Conservation (phyloP, 768 basidiomycete genomes). For the Russula dissimulans region DNA sequence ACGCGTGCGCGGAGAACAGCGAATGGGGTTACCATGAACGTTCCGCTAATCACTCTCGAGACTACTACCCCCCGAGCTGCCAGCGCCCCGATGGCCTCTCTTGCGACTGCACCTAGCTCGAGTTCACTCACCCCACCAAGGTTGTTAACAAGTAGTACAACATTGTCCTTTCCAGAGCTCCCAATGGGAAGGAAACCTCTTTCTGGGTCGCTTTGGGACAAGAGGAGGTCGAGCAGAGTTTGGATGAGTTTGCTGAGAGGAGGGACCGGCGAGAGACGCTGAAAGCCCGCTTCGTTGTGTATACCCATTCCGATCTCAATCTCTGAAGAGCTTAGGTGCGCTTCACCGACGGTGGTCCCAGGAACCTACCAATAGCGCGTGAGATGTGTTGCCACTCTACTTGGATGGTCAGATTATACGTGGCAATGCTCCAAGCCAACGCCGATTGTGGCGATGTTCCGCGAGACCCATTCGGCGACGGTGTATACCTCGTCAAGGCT, state of each 20-base stretch:
- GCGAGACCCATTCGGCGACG: constrained; percentile 55
- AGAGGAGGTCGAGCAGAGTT: constrained; percentile 61
- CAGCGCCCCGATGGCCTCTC: constrained; percentile 49
- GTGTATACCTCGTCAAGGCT: constrained; percentile 59
- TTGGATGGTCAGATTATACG: constrained; percentile 30
- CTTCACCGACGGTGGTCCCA: constrained; percentile 53
- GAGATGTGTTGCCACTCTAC: background rate
- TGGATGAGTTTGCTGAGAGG: constrained; percentile 59
- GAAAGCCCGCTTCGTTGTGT: constrained; percentile 80
- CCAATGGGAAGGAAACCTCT: constrained; percentile 68
- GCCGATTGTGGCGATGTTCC: constrained; percentile 72
- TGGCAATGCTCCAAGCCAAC: constrained; percentile 87
- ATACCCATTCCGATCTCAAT: constrained; percentile 89
- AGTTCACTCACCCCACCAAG: constrained; percentile 80
- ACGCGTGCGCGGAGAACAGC: background rate
- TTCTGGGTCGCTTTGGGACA: constrained; percentile 64
- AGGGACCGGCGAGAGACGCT: constrained; percentile 61
- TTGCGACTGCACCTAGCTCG: constrained; percentile 61
- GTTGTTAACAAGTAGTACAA: constrained; percentile 81
- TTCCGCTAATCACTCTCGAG: constrained; percentile 62
- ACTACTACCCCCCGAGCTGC: constrained; percentile 47
- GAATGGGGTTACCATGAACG: constrained; percentile 60
- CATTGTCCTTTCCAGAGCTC: constrained; percentile 50
- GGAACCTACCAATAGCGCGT: constrained; percentile 45
- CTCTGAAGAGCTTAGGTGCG: constrained; percentile 50